These are phyloP conservation scores for Ophiostoma tasmaniense DNA, from an alignment of 2,329 filamentous ascomycete species.

Conservation along the genomic window DNA sequence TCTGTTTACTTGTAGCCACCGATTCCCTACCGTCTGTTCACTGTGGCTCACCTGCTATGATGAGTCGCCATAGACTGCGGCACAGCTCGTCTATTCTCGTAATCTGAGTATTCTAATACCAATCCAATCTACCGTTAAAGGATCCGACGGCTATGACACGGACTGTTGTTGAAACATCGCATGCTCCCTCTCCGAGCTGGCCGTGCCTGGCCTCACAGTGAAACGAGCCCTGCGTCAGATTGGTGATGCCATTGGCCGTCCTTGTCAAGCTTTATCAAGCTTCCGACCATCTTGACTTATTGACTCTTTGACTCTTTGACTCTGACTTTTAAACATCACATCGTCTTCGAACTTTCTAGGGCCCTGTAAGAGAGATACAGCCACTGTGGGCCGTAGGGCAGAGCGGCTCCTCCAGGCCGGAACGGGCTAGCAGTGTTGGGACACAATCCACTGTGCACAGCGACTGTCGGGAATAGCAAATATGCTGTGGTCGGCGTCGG, in stretches of 20 bases:
- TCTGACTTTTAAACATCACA: no score
- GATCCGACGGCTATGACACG: neutral
- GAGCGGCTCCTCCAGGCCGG: neutral
- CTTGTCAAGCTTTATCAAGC: neutral
- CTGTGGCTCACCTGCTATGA: neutral
- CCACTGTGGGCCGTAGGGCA: neutral
- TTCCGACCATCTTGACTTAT: neutral
- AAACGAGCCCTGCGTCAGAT: neutral
- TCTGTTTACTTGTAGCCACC: neutral
- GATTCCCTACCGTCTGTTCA: neutral
- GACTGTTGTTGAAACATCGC: neutral
- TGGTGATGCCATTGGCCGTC: neutral
- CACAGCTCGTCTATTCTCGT: neutral
- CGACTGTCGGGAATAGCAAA: neutral
- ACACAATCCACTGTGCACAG: neutral
- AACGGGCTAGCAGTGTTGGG: neutral
- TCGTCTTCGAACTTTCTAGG: no score
- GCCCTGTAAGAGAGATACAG: neutral
- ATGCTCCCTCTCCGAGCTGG: neutral
- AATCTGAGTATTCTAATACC: no score
- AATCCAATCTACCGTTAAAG: neutral
- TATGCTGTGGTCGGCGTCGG: neutral
- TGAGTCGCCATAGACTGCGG: neutral
- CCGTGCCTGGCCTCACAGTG: neutral
- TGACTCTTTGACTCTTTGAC: no score